Percentiles rank a stretch among this genome's conserved stretches.
Conservation (phyloP, 192 early-diverging fungal genomes). For the Backusella parvicylindrica region DNA sequence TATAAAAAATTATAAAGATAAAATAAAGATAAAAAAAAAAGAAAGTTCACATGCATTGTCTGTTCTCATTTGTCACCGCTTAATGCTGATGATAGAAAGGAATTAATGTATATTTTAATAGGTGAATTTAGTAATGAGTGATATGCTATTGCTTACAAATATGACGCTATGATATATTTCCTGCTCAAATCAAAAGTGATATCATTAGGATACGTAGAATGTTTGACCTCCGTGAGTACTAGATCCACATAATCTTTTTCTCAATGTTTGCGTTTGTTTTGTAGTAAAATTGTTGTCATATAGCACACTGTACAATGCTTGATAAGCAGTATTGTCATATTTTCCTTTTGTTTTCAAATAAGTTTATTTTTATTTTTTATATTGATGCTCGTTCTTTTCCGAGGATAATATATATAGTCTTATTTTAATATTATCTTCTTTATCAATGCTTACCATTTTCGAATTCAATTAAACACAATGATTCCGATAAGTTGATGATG, state of each 20-base stretch:
- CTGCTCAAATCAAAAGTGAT: neutral
- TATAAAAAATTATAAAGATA: no score
- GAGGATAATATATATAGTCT: neutral
- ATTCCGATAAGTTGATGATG: neutral
- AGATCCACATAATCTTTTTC: constrained; percentile 1
- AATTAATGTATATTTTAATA: neutral
- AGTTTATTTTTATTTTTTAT: neutral
- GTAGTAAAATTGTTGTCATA: neutral
- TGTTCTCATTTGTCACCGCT: neutral
- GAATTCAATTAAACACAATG: neutral
- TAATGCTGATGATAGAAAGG: neutral
- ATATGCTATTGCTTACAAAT: neutral
- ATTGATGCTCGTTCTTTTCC: neutral
- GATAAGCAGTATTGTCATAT: neutral
- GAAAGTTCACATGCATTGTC: neutral
- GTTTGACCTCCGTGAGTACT: neutral
- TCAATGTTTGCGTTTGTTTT: neutral
- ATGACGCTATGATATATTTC: neutral
- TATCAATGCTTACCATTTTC: constrained; percentile 1
- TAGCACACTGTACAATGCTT: neutral
- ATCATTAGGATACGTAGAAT: neutral
- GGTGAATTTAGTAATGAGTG: neutral
- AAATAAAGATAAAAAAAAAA: neutral
- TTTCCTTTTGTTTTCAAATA: neutral
- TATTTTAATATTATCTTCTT: neutral